phyloP scores from a whole-genome alignment of 2,329 filamentous ascomycete genomes.

The Calonectria montana region DNA sequence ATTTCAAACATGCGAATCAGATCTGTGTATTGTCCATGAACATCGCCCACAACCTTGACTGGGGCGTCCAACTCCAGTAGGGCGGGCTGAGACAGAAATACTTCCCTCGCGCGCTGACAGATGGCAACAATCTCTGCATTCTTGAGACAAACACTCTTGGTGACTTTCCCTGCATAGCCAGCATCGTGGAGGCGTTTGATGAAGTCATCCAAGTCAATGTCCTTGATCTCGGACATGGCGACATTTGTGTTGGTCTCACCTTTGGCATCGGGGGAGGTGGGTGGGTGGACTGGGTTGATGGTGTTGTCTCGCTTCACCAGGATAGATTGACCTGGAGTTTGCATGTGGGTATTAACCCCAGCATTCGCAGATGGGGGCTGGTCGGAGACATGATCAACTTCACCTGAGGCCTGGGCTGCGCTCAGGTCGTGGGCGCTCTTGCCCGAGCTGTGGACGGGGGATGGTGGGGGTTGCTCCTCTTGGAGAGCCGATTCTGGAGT shows the following conservation, averaged over 20 bases:
- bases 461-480: slow-evolving; percentile 78
- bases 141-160: slow-evolving; percentile 96
- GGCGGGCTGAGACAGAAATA: slow-evolving; percentile 91
- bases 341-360: slow-evolving; percentile 66
- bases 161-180: slow-evolving; percentile 95
- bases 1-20: slow-evolving; percentile 97
- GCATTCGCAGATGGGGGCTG: slow-evolving; percentile 79
- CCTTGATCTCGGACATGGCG: slow-evolving; percentile 90
- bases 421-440: slow-evolving; percentile 81
- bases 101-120: slow-evolving; percentile 87
- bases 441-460: slow-evolving; percentile 81
- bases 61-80: slow-evolving; percentile 92
- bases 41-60: slow-evolving; percentile 98
- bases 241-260: slow-evolving; percentile 66
- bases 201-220: slow-evolving; percentile 95
- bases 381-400: slow-evolving; percentile 95
- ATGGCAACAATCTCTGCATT: slow-evolving; percentile 97
- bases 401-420: slow-evolving; percentile 85
- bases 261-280: slow-evolving; percentile 55
- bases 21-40: slow-evolving; percentile 99
- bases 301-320: slow-evolving; percentile 82
- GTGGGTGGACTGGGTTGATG: slow-evolving; percentile 71
- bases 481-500: slow-evolving; percentile 58
- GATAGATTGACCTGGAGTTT: slow-evolving; percentile 88
- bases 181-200: slow-evolving; percentile 95